These are phyloP conservation scores for Oligophagozyma castellii DNA, from an alignment of 1,139 yeast genomes.

Conservation along the genomic window DNA sequence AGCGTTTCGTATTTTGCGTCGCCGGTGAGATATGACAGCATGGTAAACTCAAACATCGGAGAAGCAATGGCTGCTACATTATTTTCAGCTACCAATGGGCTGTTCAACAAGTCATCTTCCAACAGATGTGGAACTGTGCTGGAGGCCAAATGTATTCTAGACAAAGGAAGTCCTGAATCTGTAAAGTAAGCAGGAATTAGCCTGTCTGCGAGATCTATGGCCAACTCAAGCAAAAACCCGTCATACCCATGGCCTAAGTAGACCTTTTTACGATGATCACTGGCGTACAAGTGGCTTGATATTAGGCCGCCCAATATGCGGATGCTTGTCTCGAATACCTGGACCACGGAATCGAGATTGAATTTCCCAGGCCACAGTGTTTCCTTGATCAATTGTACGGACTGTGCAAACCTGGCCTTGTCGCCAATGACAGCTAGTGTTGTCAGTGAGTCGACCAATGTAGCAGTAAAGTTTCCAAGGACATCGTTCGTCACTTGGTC, in stretches of 20 bases:
- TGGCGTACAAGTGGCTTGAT: slow-evolving; percentile 62
- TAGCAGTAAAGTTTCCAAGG: slow-evolving; percentile 68
- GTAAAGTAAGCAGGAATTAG: slow-evolving; percentile 56
- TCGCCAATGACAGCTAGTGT: slow-evolving; percentile 64
- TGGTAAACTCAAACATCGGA: slow-evolving; percentile 64
- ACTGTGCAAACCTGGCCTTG: slow-evolving; percentile 36
- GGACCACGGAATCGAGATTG: slow-evolving; percentile 55
- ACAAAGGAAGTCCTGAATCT: slow-evolving; percentile 47
- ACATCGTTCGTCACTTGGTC: slow-evolving; percentile 68
- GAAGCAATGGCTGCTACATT: slow-evolving; percentile 83
- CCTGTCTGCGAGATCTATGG: slow-evolving; percentile 57
- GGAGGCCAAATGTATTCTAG: slow-evolving; percentile 40
- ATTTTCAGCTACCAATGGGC: slow-evolving; percentile 40
- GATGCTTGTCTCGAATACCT: slow-evolving; percentile 77
- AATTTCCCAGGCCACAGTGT: slow-evolving; percentile 29
- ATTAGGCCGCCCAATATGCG: slow-evolving; percentile 49
- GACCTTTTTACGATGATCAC: slow-evolving; percentile 38
- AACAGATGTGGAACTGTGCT: background rate
- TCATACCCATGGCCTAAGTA: slow-evolving; percentile 37
- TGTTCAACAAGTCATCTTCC: background rate
- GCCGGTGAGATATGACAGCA: slow-evolving; percentile 59
- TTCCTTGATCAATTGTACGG: slow-evolving; percentile 34
- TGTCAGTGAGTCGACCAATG: slow-evolving; percentile 68
- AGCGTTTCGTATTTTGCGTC: slow-evolving; percentile 56
- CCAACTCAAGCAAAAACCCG: slow-evolving; percentile 55